Percentiles rank a stretch among this genome's conserved stretches.
Evolutionary conservation across 2,329 filamentous ascomycete genomes (phyloP).

Genomic region (Dactylonectria macrodidyma): DNA sequence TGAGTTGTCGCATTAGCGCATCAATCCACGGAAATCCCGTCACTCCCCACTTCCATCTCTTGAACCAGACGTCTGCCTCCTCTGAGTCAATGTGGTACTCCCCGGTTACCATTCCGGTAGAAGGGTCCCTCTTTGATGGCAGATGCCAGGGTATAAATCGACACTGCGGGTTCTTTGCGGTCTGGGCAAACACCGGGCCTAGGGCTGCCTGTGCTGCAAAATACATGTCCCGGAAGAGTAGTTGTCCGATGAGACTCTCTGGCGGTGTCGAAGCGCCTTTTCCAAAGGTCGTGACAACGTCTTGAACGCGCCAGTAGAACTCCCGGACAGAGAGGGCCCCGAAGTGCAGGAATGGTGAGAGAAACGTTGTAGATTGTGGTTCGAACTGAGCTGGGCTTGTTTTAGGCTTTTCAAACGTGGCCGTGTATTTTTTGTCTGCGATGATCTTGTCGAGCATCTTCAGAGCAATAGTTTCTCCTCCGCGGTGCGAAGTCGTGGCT

Average conservation of each 20-base stretch:
- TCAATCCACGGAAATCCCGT: conserved; percentile 89
- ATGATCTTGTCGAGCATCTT: conserved; percentile 71
- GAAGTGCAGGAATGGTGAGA: conserved; percentile 83
- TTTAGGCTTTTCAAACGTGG: conserved; percentile 82
- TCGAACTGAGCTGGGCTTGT: conserved; percentile 82
- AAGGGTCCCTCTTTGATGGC: conserved; percentile 69
- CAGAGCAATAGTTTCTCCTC: conserved; percentile 79
- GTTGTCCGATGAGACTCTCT: conserved; percentile 79
- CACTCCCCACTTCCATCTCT: conserved; percentile 76
- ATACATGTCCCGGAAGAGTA: conserved; percentile 88
- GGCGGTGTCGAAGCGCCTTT: conserved; percentile 73
- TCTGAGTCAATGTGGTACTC: conserved; percentile 75
- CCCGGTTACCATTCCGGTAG: conserved; percentile 66
- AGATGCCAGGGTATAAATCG: conserved; percentile 88
- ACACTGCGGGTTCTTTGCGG: conserved; percentile 74
- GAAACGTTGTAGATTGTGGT: conserved; percentile 80
- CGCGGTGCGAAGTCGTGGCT: conserved; percentile 77
- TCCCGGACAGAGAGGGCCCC: conserved; percentile 78
- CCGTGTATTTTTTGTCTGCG: conserved; percentile 75
- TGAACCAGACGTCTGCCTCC: conserved; percentile 76
- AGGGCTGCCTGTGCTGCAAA: conserved; percentile 82
- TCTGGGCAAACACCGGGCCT: conserved; percentile 75
- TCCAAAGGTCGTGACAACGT: conserved; percentile 71
- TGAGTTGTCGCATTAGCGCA: conserved; percentile 82
- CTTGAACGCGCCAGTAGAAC: conserved; percentile 81